These are phyloP conservation scores for Entonaema liquescens DNA, from an alignment of 495 filamentous ascomycete genomes.

Conservation along the genomic window DNA sequence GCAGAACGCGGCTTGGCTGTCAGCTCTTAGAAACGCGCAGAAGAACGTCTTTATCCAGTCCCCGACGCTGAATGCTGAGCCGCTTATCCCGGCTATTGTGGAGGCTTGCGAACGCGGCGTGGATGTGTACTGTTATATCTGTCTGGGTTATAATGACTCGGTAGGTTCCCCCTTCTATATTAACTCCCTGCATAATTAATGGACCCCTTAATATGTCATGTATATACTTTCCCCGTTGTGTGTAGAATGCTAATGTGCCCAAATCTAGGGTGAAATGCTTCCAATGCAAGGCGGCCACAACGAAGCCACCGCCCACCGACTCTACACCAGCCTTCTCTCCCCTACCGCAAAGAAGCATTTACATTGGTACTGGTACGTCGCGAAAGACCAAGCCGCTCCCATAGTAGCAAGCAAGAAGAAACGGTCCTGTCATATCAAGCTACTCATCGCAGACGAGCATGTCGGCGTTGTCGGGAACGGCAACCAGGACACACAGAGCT, in stretches of 20 bases:
- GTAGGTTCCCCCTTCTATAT: slow-evolving; percentile 39
- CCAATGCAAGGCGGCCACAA: slow-evolving; percentile 80
- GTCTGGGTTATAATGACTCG: slow-evolving; percentile 80
- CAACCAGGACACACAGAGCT: slow-evolving; percentile 84
- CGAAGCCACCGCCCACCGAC: slow-evolving; percentile 68
- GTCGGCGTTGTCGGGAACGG: slow-evolving; percentile 77
- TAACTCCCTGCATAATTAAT: not conserved
- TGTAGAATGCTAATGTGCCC: not conserved
- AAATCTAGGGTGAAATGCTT: slow-evolving; percentile 71
- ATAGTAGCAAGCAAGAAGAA: slow-evolving; percentile 68
- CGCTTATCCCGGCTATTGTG: slow-evolving; percentile 60
- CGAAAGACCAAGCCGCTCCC: slow-evolving; percentile 72
- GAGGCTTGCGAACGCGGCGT: slow-evolving; percentile 72
- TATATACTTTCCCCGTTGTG: too few relatives aligned
- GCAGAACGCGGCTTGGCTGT: slow-evolving; percentile 73
- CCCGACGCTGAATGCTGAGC: slow-evolving; percentile 77
- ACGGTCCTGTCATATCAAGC: slow-evolving; percentile 76
- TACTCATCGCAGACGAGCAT: slow-evolving; percentile 74
- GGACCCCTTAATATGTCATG: not conserved
- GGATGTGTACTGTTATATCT: slow-evolving; percentile 72
- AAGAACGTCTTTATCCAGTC: slow-evolving; percentile 75
- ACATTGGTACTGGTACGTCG: slow-evolving; percentile 72
- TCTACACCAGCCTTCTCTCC: slow-evolving; percentile 61
- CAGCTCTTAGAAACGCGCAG: slow-evolving; percentile 69
- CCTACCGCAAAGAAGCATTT: slow-evolving; percentile 57